Base-by-base conservation (phyloP, 2,329 filamentous ascomycete genomes). In the Stagonosporopsis cucurbitacearum region DNA sequence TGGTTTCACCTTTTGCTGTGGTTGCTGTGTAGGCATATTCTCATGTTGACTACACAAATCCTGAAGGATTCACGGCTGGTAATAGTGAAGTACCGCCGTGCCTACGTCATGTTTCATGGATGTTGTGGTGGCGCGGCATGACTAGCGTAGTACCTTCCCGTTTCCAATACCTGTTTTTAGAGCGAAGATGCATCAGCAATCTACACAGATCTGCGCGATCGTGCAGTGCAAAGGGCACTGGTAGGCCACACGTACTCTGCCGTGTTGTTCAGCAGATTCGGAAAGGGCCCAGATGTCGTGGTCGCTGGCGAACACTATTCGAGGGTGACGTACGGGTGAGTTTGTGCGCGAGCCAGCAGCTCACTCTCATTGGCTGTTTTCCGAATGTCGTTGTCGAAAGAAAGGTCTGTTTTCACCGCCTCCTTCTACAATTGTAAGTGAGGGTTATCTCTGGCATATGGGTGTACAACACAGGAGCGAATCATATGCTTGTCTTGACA, bases 51-150 rank as follows among this genome's bases (percentile, higher is more conserved):
- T 15, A 7, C 17, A 13, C 15, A 39, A 20, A 30, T 28, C 35
- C 26, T 49, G 22, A 36, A 57, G 26, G 39, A 39, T 44, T 30
- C 32, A 30, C 25, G 43, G 39, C 37, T 56, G 48, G 25, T 45
- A 49, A 49, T 49, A 37, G 32, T 51, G 40, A 48, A 26, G 19
- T 45, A 23, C 30, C 3, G 39, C 23, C 25, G 28, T 23, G 28
- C 19, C 32, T 49, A 53, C 54, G 54, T 57, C 54, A 57, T 57
- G 30, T 45, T 30, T 57, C 54, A 52, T 45, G 54, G 54, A 52
- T 52, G 43, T 20, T 17, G 37, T 12, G 43, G 44, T 57, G 54
- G 54, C 54, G 54, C 25, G 43, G 32, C 26, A 19, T 42, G 33
- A 39, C 26, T 52, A 52, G 48, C 39, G 54, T 32, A 40, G 36